These are phyloP conservation scores for Thraustotheca clavata DNA, from an alignment of 352 stramenopile species.

Conservation along the genomic window DNA sequence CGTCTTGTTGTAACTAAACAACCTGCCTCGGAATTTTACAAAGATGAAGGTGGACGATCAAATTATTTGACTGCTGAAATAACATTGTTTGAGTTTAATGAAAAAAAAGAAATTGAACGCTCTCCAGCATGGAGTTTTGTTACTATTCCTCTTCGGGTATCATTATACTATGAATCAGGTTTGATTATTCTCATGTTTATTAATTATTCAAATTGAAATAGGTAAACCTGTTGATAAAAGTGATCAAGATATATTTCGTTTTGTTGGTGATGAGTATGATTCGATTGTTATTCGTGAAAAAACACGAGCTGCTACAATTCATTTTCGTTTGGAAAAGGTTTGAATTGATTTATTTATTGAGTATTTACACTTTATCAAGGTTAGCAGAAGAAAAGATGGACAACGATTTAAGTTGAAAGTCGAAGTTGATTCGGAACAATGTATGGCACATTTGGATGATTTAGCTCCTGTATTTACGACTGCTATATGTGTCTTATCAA, in stretches of 20 bases:
- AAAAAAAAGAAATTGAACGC: conserved; percentile 48
- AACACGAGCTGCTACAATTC: conserved; percentile 53
- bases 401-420: conserved; percentile 80
- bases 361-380: conserved; percentile 20
- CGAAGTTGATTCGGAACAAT: conserved; percentile 77
- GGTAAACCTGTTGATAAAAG: conserved; percentile 72
- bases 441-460: conserved; percentile 66
- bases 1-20: conserved; percentile 81
- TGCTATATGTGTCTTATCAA: conserved; percentile 79
- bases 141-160: conserved; percentile 67
- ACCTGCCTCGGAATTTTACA: conserved; percentile 79
- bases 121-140: conserved; percentile 65
- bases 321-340: conserved; percentile 79
- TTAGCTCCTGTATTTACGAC: conserved; percentile 77
- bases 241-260: conserved; percentile 82
- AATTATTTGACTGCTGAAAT: conserved; percentile 75
- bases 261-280: conserved; percentile 81
- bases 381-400: conserved; percentile 75
- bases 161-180: conserved; percentile 75
- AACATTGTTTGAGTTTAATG: conserved; percentile 73
- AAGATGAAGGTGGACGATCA: conserved; percentile 80
- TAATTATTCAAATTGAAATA: not conserved
- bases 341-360: not conserved
- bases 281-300: conserved; percentile 60
- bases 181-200: not conserved